These are phyloP conservation scores for Aschersonia sp. DNA, from an alignment of 2,329 filamentous ascomycete species.

Conservation along the genomic window DNA sequence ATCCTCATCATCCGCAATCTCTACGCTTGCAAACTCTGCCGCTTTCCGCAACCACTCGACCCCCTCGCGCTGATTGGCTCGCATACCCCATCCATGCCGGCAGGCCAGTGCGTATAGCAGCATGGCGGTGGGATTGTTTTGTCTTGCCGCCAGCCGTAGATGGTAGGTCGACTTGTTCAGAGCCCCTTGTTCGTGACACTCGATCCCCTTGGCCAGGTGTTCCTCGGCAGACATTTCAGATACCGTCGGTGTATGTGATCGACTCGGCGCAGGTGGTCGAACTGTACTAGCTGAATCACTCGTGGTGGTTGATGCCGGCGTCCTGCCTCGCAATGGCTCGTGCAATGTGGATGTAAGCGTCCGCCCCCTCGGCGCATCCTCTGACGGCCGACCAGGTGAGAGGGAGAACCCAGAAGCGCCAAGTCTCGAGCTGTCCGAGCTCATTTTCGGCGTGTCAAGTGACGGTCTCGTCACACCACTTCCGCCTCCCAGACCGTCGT, in stretches of 20 bases:
- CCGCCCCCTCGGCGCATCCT: conserved; percentile 34
- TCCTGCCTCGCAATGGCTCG: conserved; percentile 25
- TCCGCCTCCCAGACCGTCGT: conserved; percentile 18
- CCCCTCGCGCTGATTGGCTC: conserved; percentile 76
- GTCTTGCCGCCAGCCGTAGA: conserved; percentile 72
- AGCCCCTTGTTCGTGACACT: conserved; percentile 74
- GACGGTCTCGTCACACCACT: conserved; percentile 28
- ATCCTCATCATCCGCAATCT: conserved; percentile 72
- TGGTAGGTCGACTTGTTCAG: conserved; percentile 94
- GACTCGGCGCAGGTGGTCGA: conserved; percentile 21
- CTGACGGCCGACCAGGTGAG: conserved; percentile 29
- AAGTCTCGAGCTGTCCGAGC: conserved; percentile 26
- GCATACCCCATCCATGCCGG: conserved; percentile 95
- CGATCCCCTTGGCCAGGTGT: conserved; percentile 79
- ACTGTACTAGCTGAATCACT: conserved; percentile 42
- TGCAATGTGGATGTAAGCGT: conserved; percentile 21
- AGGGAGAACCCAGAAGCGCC: conserved; percentile 26
- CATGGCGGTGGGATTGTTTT: conserved; percentile 86
- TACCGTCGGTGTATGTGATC: conserved; percentile 36
- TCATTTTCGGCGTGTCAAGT: conserved; percentile 33
- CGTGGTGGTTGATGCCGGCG: conserved; percentile 32
- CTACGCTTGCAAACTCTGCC: conserved; percentile 66
- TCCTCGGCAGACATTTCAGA: conserved; percentile 71
- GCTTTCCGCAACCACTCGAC: conserved; percentile 87
- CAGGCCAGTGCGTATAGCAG: conserved; percentile 89